Percentiles rank a stretch among this genome's conserved stretches.
Conservation (phyloP, 257 asterid genomes). For the Primulina tabacum region DNA sequence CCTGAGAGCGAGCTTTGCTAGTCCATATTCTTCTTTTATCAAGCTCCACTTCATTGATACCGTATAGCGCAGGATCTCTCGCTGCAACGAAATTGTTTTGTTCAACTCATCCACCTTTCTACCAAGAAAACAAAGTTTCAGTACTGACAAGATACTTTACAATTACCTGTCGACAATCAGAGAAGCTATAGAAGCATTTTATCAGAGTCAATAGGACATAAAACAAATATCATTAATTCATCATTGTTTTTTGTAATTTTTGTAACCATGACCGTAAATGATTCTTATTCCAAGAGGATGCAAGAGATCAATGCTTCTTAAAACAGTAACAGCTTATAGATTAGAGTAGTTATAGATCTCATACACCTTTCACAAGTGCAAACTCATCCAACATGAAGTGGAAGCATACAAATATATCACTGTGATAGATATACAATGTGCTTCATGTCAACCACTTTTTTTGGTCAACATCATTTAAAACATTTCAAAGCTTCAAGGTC, state of each 20-base stretch:
- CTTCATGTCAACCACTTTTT: background rate
- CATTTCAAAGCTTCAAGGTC: constrained; percentile 11
- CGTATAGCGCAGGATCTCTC: constrained; percentile 75
- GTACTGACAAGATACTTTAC: constrained; percentile 27
- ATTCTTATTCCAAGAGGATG: constrained; percentile 5
- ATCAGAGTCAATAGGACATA: background rate
- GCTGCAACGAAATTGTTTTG: constrained; percentile 85
- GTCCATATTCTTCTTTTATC: constrained; percentile 93
- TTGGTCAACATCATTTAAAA: constrained; percentile 3
- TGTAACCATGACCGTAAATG: constrained; percentile 8
- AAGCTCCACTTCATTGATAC: constrained; percentile 74
- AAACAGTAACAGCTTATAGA: constrained; percentile 11
- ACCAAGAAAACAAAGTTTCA: constrained; percentile 51
- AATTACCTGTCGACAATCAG: constrained; percentile 9
- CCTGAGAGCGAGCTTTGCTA: constrained; percentile 85
- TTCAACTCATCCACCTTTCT: constrained; percentile 96
- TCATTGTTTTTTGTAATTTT: background rate
- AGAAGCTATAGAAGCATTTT: constrained; percentile 6
- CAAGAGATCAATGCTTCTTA: background rate
- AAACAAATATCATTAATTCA: background rate
- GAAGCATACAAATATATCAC: constrained; percentile 41
- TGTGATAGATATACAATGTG: background rate
- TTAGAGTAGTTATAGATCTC: background rate
- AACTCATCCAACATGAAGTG: constrained; percentile 16
- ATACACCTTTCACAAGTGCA: constrained; percentile 18